phyloP scores from a whole-genome alignment of 192 early-diverging fungal genomes.

The Phlyctochytrium planicorne region DNA sequence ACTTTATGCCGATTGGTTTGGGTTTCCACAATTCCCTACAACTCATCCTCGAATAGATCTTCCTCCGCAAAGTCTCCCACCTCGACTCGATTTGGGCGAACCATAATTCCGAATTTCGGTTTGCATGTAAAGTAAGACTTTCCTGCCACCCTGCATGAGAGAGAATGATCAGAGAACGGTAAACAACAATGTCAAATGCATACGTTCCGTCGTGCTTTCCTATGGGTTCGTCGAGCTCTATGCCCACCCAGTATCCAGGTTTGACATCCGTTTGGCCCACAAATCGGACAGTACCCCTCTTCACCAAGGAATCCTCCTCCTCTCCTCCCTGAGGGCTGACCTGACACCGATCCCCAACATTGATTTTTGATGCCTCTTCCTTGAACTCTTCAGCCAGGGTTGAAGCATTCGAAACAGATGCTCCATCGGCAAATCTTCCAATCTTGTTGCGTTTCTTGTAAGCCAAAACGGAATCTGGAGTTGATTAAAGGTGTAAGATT shows the following conservation, averaged over 20 bases:
- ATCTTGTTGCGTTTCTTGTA: constrained; percentile 89
- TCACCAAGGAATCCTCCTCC: constrained; percentile 46
- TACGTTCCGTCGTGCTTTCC: constrained; percentile 91
- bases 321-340: constrained; percentile 42
- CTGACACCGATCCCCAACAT: constrained; percentile 80
- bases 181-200: constrained; percentile 10
- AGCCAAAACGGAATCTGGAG: constrained; percentile 76
- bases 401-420: constrained; percentile 34
- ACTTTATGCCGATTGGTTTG: too few relatives aligned
- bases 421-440: constrained; percentile 75
- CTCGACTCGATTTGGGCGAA: constrained; percentile 83
- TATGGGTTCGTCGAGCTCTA: constrained; percentile 94
- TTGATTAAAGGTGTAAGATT: not conserved
- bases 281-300: constrained; percentile 50
- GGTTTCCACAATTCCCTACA: too few relatives aligned
- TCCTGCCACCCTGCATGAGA: constrained; percentile 76
- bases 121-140: constrained; percentile 74
- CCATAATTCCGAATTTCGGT: constrained; percentile 80
- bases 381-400: constrained; percentile 46
- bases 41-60: constrained; percentile 62
- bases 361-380: constrained; percentile 64
- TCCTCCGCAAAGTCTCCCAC: constrained; percentile 95
- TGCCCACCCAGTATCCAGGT: constrained; percentile 88
- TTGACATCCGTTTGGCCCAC: constrained; percentile 76
- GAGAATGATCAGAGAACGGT: too few relatives aligned